Percentiles rank a stretch among this genome's conserved stretches.
phyloP scores from a whole-genome alignment of 2,329 filamentous ascomycete species.

The Penicillium palitans region DNA sequence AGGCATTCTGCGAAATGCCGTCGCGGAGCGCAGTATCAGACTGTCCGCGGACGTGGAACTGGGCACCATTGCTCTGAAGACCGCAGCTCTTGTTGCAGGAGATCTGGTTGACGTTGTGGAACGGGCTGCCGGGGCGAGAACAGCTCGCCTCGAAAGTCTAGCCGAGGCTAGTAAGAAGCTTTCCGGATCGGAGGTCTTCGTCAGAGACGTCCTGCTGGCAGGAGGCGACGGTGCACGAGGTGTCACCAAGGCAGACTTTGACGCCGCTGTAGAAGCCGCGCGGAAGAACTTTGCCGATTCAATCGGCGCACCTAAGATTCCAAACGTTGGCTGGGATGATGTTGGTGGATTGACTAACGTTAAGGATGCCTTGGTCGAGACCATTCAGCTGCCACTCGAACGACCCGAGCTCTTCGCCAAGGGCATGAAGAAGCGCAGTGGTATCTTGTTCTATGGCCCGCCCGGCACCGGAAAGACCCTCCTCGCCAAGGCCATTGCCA shows the following conservation, averaged over 20 bases:
- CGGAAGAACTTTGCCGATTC: slow-evolving; percentile 97
- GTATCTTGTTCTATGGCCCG: slow-evolving; percentile 97
- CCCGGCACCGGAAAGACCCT: slow-evolving; percentile 99
- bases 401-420: slow-evolving; percentile 92
- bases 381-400: slow-evolving; percentile 89
- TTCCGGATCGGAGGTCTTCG: slow-evolving; percentile 51
- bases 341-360: slow-evolving; percentile 91
- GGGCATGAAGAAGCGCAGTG: slow-evolving; percentile 97
- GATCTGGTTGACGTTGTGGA: slow-evolving; percentile 94
- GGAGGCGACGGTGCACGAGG: slow-evolving; percentile 78
- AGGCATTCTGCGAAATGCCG: slow-evolving; percentile 76
- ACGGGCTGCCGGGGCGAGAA: slow-evolving; percentile 75
- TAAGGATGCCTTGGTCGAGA: slow-evolving; percentile 96
- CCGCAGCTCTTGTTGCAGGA: slow-evolving; percentile 89
- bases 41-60: slow-evolving; percentile 83
- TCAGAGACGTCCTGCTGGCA: slow-evolving; percentile 83
- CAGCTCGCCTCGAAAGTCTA: slow-evolving; percentile 71
- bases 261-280: slow-evolving; percentile 89
- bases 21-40: slow-evolving; percentile 73
- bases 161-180: slow-evolving; percentile 48
- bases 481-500: slow-evolving; percentile 97
- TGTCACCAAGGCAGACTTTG: slow-evolving; percentile 80
- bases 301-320: slow-evolving; percentile 96
- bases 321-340: slow-evolving; percentile 94
- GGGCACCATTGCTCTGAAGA: slow-evolving; percentile 84